Conservation (phyloP, 768 basidiomycete species). For the Sarcomyxa edulis region DNA sequence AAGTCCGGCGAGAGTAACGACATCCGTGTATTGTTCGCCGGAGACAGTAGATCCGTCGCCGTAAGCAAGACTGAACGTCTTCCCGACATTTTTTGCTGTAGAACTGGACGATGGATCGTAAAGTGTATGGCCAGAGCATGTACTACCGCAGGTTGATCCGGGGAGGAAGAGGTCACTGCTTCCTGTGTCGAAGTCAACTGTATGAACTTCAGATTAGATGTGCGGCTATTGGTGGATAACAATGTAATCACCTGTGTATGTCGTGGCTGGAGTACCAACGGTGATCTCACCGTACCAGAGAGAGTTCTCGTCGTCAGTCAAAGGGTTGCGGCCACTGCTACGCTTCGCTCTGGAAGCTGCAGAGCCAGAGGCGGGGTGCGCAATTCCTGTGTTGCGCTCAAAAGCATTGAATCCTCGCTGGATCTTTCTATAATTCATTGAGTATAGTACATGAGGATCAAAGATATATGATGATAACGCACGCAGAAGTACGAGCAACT, state of each 20-base stretch:
- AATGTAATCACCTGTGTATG: slow-evolving; percentile 5
- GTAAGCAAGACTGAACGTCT: slow-evolving; percentile 32
- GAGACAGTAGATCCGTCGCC: slow-evolving; percentile 38
- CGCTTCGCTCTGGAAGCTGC: no score
- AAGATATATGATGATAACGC: not conserved
- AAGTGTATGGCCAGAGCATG: slow-evolving; percentile 23
- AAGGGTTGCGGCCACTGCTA: no score
- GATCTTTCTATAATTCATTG: not conserved
- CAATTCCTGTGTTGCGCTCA: not conserved
- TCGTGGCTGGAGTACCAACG: slow-evolving; percentile 6
- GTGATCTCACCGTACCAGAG: slow-evolving; percentile 8
- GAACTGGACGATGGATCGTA: slow-evolving; percentile 24
- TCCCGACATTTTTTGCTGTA: slow-evolving; percentile 21
- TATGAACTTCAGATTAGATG: not conserved
- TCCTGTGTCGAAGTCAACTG: slow-evolving; percentile 30
- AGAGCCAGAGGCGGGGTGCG: no score
- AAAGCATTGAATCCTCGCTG: not conserved
- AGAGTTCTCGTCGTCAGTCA: slow-evolving; percentile 1
- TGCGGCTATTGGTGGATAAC: not conserved
- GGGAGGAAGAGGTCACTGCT: slow-evolving; percentile 28
- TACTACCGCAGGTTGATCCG: slow-evolving; percentile 15
- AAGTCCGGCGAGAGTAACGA: not conserved
- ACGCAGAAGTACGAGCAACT: not conserved
- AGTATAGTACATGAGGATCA: not conserved
- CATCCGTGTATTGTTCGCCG: slow-evolving; percentile 36